Conservation (phyloP, 1,284 basidiomycete genomes). For the Cutaneotrichosporon dermatis region DNA sequence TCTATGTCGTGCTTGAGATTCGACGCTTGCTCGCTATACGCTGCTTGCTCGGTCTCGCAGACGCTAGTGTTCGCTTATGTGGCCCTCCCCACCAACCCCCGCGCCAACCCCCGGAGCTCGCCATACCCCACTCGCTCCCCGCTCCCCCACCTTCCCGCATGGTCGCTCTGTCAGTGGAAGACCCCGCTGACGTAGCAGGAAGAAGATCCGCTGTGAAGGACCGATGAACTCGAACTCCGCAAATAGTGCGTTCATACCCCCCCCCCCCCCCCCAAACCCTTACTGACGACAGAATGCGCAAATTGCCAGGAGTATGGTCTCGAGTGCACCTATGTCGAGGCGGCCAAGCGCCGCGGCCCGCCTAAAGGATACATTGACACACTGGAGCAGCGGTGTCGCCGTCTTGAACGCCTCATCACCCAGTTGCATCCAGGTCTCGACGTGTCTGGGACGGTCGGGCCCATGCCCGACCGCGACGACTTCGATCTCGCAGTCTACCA, state of each 20-base stretch:
- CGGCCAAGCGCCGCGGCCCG: conserved; percentile 77
- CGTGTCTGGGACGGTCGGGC: conserved; percentile 64
- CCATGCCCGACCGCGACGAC: conserved; percentile 63
- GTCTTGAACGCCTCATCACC: conserved; percentile 62
- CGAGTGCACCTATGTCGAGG: conserved; percentile 68
- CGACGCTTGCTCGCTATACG: no score
- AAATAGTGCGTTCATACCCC: conserved; percentile 27
- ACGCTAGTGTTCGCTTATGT: no score
- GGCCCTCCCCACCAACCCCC: no score
- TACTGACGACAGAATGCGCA: conserved; percentile 55
- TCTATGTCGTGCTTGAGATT: no score
- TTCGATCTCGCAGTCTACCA: conserved; percentile 56
- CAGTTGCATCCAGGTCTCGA: conserved; percentile 67
- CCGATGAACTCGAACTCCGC: conserved; percentile 40
- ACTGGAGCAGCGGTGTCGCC: conserved; percentile 64
- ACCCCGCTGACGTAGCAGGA: conserved; percentile 14
- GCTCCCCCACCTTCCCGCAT: no score
- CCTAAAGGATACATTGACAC: conserved; percentile 76
- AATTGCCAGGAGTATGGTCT: conserved; percentile 69
- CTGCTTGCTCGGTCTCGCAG: no score
- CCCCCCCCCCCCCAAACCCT: background rate
- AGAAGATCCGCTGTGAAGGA: conserved; percentile 50
- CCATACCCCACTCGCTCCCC: no score
- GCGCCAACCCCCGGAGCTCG: no score
- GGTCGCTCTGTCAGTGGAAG: no score